Evolutionary conservation across 495 filamentous ascomycete genomes (phyloP), one percentile per base, ranked within the genome.

Genomic region (Jackrogersella minutella): DNA sequence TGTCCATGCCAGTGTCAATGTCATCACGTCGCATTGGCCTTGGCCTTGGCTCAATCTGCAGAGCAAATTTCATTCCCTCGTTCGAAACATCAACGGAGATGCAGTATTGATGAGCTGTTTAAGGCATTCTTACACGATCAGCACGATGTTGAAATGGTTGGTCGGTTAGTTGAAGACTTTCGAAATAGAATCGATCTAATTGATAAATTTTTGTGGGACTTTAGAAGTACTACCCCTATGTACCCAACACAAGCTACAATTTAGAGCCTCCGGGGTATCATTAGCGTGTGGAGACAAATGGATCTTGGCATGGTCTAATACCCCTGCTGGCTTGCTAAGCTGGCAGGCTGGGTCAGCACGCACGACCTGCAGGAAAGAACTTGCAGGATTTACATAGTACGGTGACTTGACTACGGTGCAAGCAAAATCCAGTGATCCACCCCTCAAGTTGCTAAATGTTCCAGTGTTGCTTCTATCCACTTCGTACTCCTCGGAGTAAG

Each of bases 191-290:
- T 16, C 17, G 54, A 55, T 55, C 37, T 58, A 41, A 68, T 60
- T 60, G 66, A 60, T 60, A 55, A 55, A 54, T 22, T 13, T 47
- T 63, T 58, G 46, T 34, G 54, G 59, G 59, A 21, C 1, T 21
- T 19, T 36, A 24, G 28, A 33, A 49, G 34, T 56, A 60, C 26
- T 50, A 41, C 31, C 40, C 39, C 59, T 40, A 43, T 24, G 58
- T 34, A 53, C 43, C 16, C 50, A 33, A 28, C 10, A 31, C 22
- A 10, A 31, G 34, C 37, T 56, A 64, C 30, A 64, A 39, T 54
- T 69, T 64, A 62, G 66, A 69, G 66, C 66, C 66, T 69, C 66
- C 61, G 66, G 66, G 66, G 66, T 69, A 69, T 64, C 66, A 64
- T 69, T 69, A 69, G 66, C 56, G 50, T 61, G 60, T 64, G 66